Evolutionary conservation across 1,139 yeast genomes (phyloP), one percentile per base, ranked within the genome.

Genomic region (Ogataea hybrid): DNA sequence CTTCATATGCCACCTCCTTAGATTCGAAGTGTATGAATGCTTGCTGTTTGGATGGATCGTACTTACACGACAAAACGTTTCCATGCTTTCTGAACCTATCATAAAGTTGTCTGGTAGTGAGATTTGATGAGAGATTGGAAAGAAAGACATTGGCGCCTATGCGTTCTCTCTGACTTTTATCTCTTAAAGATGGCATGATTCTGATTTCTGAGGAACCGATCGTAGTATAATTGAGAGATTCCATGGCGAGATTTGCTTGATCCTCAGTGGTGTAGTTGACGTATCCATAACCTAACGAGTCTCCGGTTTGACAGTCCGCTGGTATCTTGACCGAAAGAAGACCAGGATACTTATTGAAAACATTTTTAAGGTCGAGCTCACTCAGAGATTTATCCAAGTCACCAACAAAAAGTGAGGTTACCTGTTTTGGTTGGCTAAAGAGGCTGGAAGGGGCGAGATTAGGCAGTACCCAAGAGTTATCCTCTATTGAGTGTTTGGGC

Each of bases 201-300:
- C 79, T 62, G 30, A 77, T 66, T 42, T 75, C 79, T 25, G 65
- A 63, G 5, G 64, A 65, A 17, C 58, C 50, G 3, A 76, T 54
- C 1, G 52, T 52, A 3, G 69, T 65, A 49, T 73, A 76, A 49
- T 73, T 75, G 29, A 71, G 58, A 10, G 65, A 65, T 21, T 71
- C 73, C 25, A 69, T 61, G 2, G 79, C 79, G 5, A 27, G 22
- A 10, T 59, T 56, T 1, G 76, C 77, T 31, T 67, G 70, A 18
- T 56, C 56, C 25, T 61, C 57, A 2, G 50, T 53, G 21, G 47
- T 42, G 50, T 72, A 74, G 50, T 76, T 76, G 30, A 75, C 68
- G 53, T 75, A 77, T 0, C 79, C 82, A 53, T 76, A 74, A 6
- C 78, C 74, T 35, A 76, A 58, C 0, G 80, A 68, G 23, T 49